Evolutionary conservation across 352 stramenopile genomes (phyloP).

Genomic region (Nothophytophthora sp.): DNA sequence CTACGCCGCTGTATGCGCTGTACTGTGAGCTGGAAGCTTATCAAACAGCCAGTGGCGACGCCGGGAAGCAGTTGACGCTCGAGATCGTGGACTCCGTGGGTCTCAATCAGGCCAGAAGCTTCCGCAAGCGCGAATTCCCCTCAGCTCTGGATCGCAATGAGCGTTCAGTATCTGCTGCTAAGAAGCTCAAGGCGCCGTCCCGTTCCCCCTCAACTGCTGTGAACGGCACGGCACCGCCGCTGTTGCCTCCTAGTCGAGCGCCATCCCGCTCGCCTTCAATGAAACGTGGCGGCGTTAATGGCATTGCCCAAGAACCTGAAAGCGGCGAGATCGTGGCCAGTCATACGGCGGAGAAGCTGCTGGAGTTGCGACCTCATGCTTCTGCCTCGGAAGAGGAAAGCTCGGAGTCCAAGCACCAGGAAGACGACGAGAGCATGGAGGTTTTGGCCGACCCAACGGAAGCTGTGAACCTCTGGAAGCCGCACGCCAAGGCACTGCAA

Average conservation of each 20-base stretch:
- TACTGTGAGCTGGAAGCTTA: constrained; percentile 81
- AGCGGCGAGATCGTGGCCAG: constrained; percentile 43
- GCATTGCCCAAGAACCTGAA: constrained; percentile 20
- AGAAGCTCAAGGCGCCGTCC: constrained; percentile 49
- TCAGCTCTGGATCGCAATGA: constrained; percentile 30
- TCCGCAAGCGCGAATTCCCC: constrained; percentile 38
- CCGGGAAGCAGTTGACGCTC: constrained; percentile 45
- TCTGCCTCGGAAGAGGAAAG: constrained; percentile 19
- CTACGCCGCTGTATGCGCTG: constrained; percentile 64
- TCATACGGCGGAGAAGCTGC: constrained; percentile 43
- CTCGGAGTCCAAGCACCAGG: constrained; percentile 17
- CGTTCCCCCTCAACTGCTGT: constrained; percentile 28
- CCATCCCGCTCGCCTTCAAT: constrained; percentile 59
- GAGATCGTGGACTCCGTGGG: constrained; percentile 49
- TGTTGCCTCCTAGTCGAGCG: constrained; percentile 13
- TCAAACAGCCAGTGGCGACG: constrained; percentile 46
- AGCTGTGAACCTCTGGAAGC: constrained; percentile 60
- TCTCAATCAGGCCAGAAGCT: constrained; percentile 12
- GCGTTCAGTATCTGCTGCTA: constrained; percentile 8
- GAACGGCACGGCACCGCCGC: constrained; percentile 8
- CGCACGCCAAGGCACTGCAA: constrained; percentile 51
- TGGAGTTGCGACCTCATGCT: constrained; percentile 43
- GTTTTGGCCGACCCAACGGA: constrained; percentile 11
- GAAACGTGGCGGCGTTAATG: constrained; percentile 17
- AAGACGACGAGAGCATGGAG: constrained; percentile 24